Base-by-base conservation (phyloP, 345 rosid species). In the Eucalyptus regnans region DNA sequence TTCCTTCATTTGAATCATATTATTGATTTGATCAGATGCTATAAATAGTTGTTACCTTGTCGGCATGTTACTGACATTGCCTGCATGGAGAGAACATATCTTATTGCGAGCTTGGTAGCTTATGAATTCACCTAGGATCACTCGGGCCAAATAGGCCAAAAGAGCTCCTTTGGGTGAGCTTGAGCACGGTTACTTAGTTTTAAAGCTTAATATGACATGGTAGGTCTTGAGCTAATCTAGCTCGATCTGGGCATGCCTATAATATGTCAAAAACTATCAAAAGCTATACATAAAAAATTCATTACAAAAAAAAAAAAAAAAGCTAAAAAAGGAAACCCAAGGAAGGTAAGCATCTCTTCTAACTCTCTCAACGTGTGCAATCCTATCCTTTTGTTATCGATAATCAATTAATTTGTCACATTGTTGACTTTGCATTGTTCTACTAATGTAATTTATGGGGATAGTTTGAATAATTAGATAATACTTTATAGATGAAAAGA, bases 391-490 rank as follows among this genome's bases (percentile, higher is more conserved):
- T 64, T 64, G 76, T 64, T n/a, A n/a, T n/a, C 20, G 10, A n/a
- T 64, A 64, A 64, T n/a, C 37, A n/a, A 64, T 64, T n/a, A n/a
- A 64, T 64, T n/a, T 15, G 37, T 64, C 76, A 64, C 76, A n/a
- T 64, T 64, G 9, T 4, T n/a, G 37, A 64, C 41, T n/a, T 8
- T n/a, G 37, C 9, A n/a, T 64, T 64, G 37, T 64, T n/a, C 20
- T 0, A 64, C 37, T 14, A 2, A 15, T 6, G 9, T 64, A n/a
- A n/a, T 64, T n/a, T n/a, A 64, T 0, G 2, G 33, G 37, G 18
- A n/a, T n/a, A n/a, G 20, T 64, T 64, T n/a, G 11, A 64, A 7
- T 64, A 64, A 64, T 14, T n/a, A n/a, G 76, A n/a, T 33, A 64
- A 64, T 14, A 64, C 18, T 64, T n/a, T n/a, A 62, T 64, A 3